Evolutionary conservation across 192 early-diverging fungal genomes (phyloP), one percentile per base, ranked within the genome.

Genomic region (Podila minutissima): DNA sequence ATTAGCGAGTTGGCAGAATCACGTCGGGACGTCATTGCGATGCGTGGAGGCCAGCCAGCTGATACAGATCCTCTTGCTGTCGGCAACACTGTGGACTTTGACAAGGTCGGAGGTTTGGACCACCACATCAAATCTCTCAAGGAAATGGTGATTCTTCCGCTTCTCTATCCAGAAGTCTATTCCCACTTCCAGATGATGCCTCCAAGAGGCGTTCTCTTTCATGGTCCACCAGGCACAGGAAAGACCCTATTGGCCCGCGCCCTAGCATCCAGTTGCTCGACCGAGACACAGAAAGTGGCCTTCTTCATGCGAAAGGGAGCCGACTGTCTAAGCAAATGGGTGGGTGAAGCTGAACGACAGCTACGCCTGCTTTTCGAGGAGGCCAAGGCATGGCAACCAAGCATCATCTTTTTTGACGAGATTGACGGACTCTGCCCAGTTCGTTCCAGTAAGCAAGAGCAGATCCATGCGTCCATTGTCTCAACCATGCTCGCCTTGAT

Each of bases 371-470:
- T 94, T 10, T 94, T 94, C 73, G 92, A 93, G 32, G 84, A 93
- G 59, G 93, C 93, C 20, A 86, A 87, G 64, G 85, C 87, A 4
- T 89, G 83, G 75, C 90, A 94, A 62, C 93, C 92, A 0, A 81
- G 82, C 35, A 92, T 94, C 62, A 94, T 94, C 19, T 94, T 94
- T 70, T 94, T 94, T 77, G 93, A 94, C 69, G 93, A 94, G 77
- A 93, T 94, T 73, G 93, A 94, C 62, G 93, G 93, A 13, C 82
- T 93, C 26, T 91, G 90, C 31, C 92, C 92, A 15, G 91, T 91
- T 9, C 82, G 91, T 19, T 83, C 84, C 1, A 86, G 84, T 37
- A 93, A 91, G 63, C 89, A 89, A 65, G 91, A 93, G 51, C 91
- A 93, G 59, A 86, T 87, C 20, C 92, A 94, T 69, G 82, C 87